phyloP scores from a whole-genome alignment of 768 basidiomycete species.

The Leccinum pellstonianum region DNA sequence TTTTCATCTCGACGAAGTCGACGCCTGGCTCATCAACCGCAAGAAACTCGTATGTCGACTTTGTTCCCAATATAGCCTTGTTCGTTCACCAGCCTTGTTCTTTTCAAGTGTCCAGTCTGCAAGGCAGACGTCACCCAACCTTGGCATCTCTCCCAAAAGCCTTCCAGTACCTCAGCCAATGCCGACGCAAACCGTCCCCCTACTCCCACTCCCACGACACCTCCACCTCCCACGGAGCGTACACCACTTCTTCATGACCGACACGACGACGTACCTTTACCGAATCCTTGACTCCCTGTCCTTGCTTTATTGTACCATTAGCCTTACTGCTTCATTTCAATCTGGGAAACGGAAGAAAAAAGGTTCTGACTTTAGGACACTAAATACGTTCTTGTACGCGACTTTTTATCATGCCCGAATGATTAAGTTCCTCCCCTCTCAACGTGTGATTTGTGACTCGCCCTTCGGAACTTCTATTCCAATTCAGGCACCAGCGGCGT shows the following conservation, averaged over 20 bases:
- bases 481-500: constrained; percentile 2
- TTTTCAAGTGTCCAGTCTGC: constrained; percentile 80
- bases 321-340: constrained; percentile 8
- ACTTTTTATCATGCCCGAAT: constrained; percentile 21
- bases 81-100: constrained; percentile 1
- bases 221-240: constrained; percentile 28
- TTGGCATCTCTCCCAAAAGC: constrained; percentile 25
- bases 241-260: constrained; percentile 33
- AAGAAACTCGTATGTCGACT: constrained; percentile 78
- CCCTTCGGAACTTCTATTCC: constrained; percentile 7
- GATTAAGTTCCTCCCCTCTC: constrained; percentile 16
- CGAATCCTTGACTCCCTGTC: constrained; percentile 10
- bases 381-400: constrained; percentile 8
- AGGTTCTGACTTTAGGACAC: constrained; percentile 7
- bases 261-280: constrained; percentile 12
- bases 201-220: constrained; percentile 12
- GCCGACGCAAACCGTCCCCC: constrained; percentile 2
- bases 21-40: constrained; percentile 88
- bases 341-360: background rate
- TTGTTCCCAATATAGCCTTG: constrained; percentile 1
- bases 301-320: constrained; percentile 29
- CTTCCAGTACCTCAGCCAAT: constrained; percentile 4
- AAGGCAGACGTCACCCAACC: constrained; percentile 88
- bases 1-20: constrained; percentile 90
- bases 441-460: constrained; percentile 8